Percentiles rank a stretch among this genome's conserved stretches.
phyloP scores from a whole-genome alignment of 1,284 basidiomycete species.

The Tylopilus sp. region DNA sequence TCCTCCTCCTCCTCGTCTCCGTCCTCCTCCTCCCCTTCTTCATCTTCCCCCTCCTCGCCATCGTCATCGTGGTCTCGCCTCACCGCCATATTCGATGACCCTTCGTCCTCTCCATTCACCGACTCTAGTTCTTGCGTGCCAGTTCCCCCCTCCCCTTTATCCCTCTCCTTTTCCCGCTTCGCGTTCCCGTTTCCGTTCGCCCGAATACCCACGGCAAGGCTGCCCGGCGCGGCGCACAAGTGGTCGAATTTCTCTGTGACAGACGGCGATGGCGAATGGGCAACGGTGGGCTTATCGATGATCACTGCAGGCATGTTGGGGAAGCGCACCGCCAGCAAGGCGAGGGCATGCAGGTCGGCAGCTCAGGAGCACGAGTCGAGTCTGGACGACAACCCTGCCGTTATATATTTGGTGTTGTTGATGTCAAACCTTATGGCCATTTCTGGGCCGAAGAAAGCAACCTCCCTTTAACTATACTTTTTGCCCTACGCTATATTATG shows the following conservation, averaged over 20 bases:
- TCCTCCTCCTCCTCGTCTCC: conserved; percentile 54
- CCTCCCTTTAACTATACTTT: no score
- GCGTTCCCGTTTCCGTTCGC: conserved; percentile 21
- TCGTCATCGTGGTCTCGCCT: conserved; percentile 12
- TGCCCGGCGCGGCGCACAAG: background rate
- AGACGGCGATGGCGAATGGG: background rate
- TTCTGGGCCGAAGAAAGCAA: no score
- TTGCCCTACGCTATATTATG: no score
- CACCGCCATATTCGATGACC: background rate
- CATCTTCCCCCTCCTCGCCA: conserved; percentile 28
- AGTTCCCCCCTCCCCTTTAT: conserved; percentile 1
- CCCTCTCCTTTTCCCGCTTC: conserved; percentile 1
- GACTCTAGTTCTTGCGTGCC: conserved; percentile 7
- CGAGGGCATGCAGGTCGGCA: conserved; percentile 14
- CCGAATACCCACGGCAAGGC: conserved; percentile 1
- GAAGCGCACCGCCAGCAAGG: background rate
- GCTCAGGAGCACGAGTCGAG: background rate
- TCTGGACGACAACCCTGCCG: background rate
- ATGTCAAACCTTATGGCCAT: background rate
- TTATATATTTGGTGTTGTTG: background rate
- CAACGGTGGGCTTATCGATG: background rate
- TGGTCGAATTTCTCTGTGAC: conserved; percentile 5
- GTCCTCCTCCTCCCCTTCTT: conserved; percentile 37
- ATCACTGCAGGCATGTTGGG: conserved; percentile 15
- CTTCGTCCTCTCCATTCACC: conserved; percentile 7